A percentile compares a stretch with the other conserved stretches of the same genome.
phyloP scores from a whole-genome alignment of 208 protist genomes.

The Trypanosoma cruzi region DNA sequence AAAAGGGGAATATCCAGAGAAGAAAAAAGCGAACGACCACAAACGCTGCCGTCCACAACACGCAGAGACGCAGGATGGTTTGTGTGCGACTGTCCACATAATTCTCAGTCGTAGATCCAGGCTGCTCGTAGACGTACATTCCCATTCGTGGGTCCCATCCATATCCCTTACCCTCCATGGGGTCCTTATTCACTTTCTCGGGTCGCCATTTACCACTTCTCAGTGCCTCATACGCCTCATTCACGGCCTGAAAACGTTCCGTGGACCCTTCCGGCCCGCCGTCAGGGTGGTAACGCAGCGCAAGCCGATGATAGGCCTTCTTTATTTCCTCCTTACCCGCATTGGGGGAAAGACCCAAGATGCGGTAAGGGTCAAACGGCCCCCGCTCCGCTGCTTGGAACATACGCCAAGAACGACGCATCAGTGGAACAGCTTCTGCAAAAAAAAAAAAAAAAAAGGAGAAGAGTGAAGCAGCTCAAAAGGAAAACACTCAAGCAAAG shows the following conservation, averaged over 20 bases:
- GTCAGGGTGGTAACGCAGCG: slow-evolving; percentile 79
- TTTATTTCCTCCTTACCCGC: slow-evolving; percentile 77
- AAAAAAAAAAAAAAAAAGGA: slow-evolving; percentile 17
- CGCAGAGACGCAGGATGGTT: slow-evolving; percentile 48
- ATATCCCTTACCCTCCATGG: slow-evolving; percentile 11
- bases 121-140: slow-evolving; percentile 84
- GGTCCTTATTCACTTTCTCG: neutral
- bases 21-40: slow-evolving; percentile 57
- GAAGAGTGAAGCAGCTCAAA: slow-evolving; percentile 4
- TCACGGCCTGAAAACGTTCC: slow-evolving; percentile 72
- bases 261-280: slow-evolving; percentile 69
- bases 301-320: slow-evolving; percentile 66
- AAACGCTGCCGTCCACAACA: slow-evolving; percentile 59
- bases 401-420: slow-evolving; percentile 31
- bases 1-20: slow-evolving; percentile 35
- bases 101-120: slow-evolving; percentile 72
- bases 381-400: slow-evolving; percentile 45
- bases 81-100: slow-evolving; percentile 67
- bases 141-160: slow-evolving; percentile 38
- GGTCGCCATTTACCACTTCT: slow-evolving; percentile 60
- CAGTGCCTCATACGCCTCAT: slow-evolving; percentile 82
- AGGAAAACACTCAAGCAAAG: slow-evolving; percentile 4
- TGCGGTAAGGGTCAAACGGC: slow-evolving; percentile 86
- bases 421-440: slow-evolving; percentile 22
- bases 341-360: slow-evolving; percentile 57